These are phyloP conservation scores for Hypoxylon sp. DNA, from an alignment of 2,329 filamentous ascomycete species.

Conservation along the genomic window DNA sequence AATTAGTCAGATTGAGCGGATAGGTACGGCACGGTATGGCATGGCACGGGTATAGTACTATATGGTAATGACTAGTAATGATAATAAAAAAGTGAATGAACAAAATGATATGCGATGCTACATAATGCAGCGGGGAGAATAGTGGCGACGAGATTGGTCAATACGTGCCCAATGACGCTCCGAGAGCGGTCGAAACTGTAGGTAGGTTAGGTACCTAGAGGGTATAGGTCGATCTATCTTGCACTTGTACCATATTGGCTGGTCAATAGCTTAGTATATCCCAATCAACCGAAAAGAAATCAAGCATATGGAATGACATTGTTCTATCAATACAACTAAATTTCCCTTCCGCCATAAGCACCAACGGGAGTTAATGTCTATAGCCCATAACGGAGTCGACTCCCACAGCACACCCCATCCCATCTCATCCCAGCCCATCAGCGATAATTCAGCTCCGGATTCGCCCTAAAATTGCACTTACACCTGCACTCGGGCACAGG, in stretches of 20 bases:
- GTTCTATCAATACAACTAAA: neutral
- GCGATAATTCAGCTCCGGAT: slow-evolving; percentile 70
- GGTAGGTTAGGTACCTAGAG: no score
- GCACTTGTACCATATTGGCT: neutral
- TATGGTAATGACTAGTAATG: slow-evolving; percentile 14
- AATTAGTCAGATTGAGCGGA: slow-evolving; percentile 13
- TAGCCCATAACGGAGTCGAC: neutral
- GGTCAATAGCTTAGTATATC: neutral
- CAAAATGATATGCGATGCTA: neutral
- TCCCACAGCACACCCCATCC: neutral
- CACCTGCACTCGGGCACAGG: slow-evolving; percentile 78
- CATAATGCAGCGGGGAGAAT: slow-evolving; percentile 1
- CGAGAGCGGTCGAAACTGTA: neutral
- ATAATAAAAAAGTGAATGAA: slow-evolving; percentile 15
- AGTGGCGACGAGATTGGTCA: slow-evolving; percentile 8
- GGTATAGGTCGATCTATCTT: slow-evolving; percentile 5
- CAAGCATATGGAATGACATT: neutral
- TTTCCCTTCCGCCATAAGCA: neutral
- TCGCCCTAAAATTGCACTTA: slow-evolving; percentile 72
- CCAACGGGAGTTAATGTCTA: neutral
- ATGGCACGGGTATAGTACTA: neutral
- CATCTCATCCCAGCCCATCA: slow-evolving; percentile 40
- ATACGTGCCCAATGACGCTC: neutral
- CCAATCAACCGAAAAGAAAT: neutral
- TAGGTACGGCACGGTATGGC: slow-evolving; percentile 5